phyloP scores from a whole-genome alignment of 441 rosid species.

The Sinapis alba region DNA sequence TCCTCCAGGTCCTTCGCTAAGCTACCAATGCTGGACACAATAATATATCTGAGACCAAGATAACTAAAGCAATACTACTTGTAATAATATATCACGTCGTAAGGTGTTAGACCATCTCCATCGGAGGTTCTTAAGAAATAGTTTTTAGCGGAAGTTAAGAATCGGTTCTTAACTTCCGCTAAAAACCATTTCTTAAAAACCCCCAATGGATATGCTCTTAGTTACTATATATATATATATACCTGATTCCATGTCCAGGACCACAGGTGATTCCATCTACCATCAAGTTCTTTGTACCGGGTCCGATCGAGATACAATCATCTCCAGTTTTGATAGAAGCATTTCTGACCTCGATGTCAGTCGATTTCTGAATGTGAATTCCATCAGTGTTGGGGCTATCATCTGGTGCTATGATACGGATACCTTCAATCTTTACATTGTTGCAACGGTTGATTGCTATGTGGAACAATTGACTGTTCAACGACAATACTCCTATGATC shows the following conservation, averaged over 20 bases:
- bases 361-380: conserved; percentile 46
- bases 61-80: neutral
- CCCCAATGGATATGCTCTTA: too few relatives aligned
- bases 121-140: too few relatives aligned
- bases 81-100: neutral
- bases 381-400: conserved; percentile 56
- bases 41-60: neutral
- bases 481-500: conserved; percentile 41
- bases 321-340: conserved; percentile 44
- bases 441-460: conserved; percentile 47
- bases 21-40: conserved; percentile 37
- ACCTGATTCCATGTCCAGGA: conserved; percentile 47
- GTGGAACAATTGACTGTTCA: conserved; percentile 54
- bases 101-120: too few relatives aligned
- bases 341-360: conserved; percentile 37
- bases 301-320: conserved; percentile 46
- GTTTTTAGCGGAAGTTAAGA: too few relatives aligned
- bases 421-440: conserved; percentile 43
- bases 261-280: conserved; percentile 41
- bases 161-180: too few relatives aligned
- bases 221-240: conserved; percentile 1
- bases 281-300: conserved; percentile 37
- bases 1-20: conserved; percentile 35
- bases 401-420: conserved; percentile 40
- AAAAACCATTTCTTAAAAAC: too few relatives aligned